Conservation (phyloP, 2,329 filamentous ascomycete species). For the Alternaria hordeiaustralica region DNA sequence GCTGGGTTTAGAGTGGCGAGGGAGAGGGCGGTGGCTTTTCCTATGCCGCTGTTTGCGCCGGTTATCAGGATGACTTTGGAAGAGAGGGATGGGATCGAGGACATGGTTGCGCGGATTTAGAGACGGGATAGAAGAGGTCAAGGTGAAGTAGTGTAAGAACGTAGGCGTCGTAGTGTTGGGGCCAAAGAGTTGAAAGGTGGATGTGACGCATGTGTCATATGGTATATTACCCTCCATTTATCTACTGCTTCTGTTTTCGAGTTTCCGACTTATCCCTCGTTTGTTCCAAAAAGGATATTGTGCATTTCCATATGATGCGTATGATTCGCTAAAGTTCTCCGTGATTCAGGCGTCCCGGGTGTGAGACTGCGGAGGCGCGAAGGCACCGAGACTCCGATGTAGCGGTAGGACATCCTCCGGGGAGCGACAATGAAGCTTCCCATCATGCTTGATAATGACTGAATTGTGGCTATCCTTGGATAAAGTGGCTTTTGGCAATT, state of each 20-base stretch:
- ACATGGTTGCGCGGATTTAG: not conserved
- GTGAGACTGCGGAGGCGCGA: not conserved
- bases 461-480: rapidly evolving
- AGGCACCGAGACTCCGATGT: not conserved
- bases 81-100: not conserved
- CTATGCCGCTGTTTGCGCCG: not conserved
- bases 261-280: not conserved
- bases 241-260: not conserved
- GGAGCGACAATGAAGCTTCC: not conserved
- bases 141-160: not conserved
- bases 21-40: not conserved
- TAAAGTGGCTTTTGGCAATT: not conserved
- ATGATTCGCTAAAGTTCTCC: not conserved
- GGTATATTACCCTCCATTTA: rapidly evolving
- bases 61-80: not conserved
- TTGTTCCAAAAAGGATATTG: not conserved
- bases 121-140: too few species aligned
- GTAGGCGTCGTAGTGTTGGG: not conserved
- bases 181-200: not conserved
- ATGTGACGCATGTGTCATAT: not conserved
- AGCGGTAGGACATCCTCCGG: not conserved
- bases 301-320: not conserved
- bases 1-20: not conserved
- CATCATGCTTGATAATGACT: not conserved
- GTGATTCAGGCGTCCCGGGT: not conserved